Evolutionary conservation across 495 filamentous ascomycete genomes (phyloP).

Genomic region (Sporormia fimetaria): DNA sequence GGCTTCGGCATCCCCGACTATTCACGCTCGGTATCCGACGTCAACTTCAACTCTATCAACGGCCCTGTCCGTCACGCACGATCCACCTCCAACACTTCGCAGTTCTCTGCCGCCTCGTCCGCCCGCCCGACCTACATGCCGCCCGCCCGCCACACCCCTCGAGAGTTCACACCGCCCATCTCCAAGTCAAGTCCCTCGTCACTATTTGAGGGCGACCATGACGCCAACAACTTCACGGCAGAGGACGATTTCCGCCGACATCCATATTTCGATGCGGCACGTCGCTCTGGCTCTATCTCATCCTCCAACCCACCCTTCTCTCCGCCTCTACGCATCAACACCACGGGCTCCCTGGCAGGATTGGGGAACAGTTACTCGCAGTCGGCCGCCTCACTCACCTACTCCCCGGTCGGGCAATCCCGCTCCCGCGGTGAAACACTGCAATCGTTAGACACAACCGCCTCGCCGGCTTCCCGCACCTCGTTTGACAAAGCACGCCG

Average conservation of each 20-base stretch:
- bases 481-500: constrained; percentile 49
- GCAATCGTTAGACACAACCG: constrained; percentile 32
- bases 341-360: constrained; percentile 39
- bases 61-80: constrained; percentile 39
- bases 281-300: constrained; percentile 28
- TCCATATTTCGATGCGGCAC: constrained; percentile 20
- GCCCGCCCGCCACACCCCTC: constrained; percentile 49
- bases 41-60: constrained; percentile 27
- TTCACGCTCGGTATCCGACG: constrained; percentile 33
- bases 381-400: constrained; percentile 42
- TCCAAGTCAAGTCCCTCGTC: constrained; percentile 43
- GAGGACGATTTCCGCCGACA: constrained; percentile 30
- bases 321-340: constrained; percentile 29
- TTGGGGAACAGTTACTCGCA: constrained; percentile 41
- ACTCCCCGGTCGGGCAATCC: constrained; percentile 29
- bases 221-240: constrained; percentile 29
- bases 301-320: constrained; percentile 22
- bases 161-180: constrained; percentile 45
- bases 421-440: constrained; percentile 23
- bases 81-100: constrained; percentile 46
- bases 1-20: constrained; percentile 44
- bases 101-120: constrained; percentile 43
- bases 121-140: constrained; percentile 45
- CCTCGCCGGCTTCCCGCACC: constrained; percentile 41
- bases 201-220: constrained; percentile 32